These are phyloP conservation scores for Vitis riparia DNA, from an alignment of 164 flowering plant genomes.

Conservation along the genomic window DNA sequence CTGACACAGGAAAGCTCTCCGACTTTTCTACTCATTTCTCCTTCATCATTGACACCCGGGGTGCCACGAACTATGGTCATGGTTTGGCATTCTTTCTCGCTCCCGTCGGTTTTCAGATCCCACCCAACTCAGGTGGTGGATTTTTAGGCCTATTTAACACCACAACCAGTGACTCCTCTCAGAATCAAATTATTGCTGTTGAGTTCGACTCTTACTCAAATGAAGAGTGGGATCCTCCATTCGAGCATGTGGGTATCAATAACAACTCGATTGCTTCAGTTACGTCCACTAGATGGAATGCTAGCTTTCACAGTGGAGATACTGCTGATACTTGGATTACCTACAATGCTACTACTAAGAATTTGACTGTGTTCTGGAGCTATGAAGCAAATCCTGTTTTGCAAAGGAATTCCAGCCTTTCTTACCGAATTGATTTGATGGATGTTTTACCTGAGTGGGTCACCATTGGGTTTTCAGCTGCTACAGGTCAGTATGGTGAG, in stretches of 20 bases:
- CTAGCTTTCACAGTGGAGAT: constrained; percentile 17
- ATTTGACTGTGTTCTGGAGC: constrained; percentile 22
- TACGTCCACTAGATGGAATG: constrained; percentile 19
- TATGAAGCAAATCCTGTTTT: constrained; percentile 1
- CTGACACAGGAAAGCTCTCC: constrained; percentile 16
- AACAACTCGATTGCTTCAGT: constrained; percentile 17
- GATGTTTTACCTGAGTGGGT: constrained; percentile 42
- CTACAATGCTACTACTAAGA: constrained; percentile 25
- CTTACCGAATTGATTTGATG: constrained; percentile 29
- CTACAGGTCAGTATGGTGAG: constrained; percentile 19
- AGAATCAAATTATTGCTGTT: not conserved
- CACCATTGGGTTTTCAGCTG: constrained; percentile 31
- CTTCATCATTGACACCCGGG: constrained; percentile 26
- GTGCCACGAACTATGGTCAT: not conserved
- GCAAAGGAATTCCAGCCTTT: constrained; percentile 30
- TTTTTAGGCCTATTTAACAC: constrained; percentile 10
- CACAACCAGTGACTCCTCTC: not conserved
- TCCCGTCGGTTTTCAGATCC: constrained; percentile 24
- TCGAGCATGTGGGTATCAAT: constrained; percentile 22
- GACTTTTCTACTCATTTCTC: constrained; percentile 53
- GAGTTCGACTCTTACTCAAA: constrained; percentile 4
- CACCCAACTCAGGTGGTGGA: constrained; percentile 23
- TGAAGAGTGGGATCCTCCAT: constrained; percentile 6
- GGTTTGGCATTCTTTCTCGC: constrained; percentile 16
- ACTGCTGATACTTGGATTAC: constrained; percentile 17